These are phyloP conservation scores for Aspergillus incahuasiensis DNA, from an alignment of 495 filamentous ascomycete species.

Conservation along the genomic window DNA sequence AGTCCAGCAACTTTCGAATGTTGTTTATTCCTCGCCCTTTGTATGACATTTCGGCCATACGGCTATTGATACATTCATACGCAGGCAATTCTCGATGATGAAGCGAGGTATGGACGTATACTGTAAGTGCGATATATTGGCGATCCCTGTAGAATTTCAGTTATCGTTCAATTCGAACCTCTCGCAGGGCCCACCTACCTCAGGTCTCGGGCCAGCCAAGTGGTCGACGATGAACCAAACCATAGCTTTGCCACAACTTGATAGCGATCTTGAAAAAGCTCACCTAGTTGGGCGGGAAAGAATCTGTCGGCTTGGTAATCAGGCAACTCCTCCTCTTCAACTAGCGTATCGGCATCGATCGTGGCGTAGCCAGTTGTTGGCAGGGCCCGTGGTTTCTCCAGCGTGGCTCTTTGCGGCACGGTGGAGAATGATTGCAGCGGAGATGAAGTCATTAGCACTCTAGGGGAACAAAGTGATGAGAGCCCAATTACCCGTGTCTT, in stretches of 20 bases:
- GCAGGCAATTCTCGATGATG: slow-evolving; percentile 32
- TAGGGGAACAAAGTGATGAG: no score
- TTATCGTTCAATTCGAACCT: not conserved
- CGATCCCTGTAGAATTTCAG: slow-evolving; percentile 18
- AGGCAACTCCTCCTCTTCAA: no score
- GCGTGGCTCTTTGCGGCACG: no score
- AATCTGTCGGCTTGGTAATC: slow-evolving; percentile 41
- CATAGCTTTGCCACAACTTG: slow-evolving; percentile 53
- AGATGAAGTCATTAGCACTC: no score
- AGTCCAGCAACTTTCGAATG: slow-evolving; percentile 28
- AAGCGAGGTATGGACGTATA: slow-evolving; percentile 27
- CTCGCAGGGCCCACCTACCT: slow-evolving; percentile 17
- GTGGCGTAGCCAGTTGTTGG: no score
- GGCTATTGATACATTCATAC: slow-evolving; percentile 28
- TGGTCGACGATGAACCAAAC: slow-evolving; percentile 46
- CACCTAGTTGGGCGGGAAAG: slow-evolving; percentile 48
- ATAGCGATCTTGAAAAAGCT: slow-evolving; percentile 43
- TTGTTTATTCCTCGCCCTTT: slow-evolving; percentile 23
- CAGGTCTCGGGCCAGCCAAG: slow-evolving; percentile 48
- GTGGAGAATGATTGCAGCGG: no score
- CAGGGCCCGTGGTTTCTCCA: no score
- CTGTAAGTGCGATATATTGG: slow-evolving; percentile 38
- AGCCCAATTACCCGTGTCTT: no score
- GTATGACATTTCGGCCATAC: slow-evolving; percentile 23
- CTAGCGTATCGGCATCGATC: no score